These are phyloP conservation scores for Dissoconium aciculare DNA, from an alignment of 2,329 filamentous ascomycete genomes.

Conservation along the genomic window DNA sequence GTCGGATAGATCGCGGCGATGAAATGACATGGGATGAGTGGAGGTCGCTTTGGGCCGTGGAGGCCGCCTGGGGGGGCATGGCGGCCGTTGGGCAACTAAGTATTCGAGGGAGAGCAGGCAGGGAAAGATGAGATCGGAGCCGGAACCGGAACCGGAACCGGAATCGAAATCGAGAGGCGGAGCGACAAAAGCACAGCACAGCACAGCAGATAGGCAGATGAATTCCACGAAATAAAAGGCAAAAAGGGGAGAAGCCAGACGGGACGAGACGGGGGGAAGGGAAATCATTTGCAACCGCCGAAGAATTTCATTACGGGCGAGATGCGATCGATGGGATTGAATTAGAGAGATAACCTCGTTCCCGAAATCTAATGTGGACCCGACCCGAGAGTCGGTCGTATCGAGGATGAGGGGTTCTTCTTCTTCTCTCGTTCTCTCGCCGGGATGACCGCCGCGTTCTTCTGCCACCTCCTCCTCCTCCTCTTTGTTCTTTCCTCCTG, in stretches of 20 bases:
- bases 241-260: not conserved
- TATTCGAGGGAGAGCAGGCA: no score
- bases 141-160: not conserved
- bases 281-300: not conserved
- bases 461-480: not conserved
- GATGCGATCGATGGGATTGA: not conserved
- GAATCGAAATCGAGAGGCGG: not conserved
- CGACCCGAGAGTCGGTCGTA: not conserved
- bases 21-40: no score
- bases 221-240: not conserved
- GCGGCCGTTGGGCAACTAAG: no score
- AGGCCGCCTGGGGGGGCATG: no score
- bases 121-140: no score
- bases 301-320: not conserved
- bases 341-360: not conserved
- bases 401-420: not conserved
- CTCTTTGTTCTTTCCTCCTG: not conserved
- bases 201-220: not conserved
- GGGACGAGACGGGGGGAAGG: not conserved
- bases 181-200: not conserved
- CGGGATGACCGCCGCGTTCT: not conserved
- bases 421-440: not conserved
- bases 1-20: no score
- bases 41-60: no score
- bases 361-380: not conserved